Evolutionary conservation across 306 rosid species (phyloP), one percentile per base, ranked within the genome.

Genomic region (Malus orientalis): DNA sequence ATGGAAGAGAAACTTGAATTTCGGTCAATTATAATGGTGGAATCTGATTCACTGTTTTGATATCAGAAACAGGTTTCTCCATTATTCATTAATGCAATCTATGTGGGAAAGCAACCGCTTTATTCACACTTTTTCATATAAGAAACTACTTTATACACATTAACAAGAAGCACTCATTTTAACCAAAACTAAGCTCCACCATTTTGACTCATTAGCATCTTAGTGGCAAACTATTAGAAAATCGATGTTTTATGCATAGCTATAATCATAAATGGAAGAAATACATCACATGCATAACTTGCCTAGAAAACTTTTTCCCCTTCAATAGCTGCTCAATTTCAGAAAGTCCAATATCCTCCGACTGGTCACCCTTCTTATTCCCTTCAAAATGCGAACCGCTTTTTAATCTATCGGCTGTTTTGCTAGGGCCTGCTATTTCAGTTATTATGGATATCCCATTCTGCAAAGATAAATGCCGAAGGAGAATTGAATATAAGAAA

Each of bases 291-390:
- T 33, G 36, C 75, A 62, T 40, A 47, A 76, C 74, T 74, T 74
- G 75, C 91, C 91, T 83, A 6, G 89, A 79, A 88, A 88, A 85
- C 18, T 6, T 79, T 74, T 81, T 85, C 77, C 83, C 87, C 66
- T 73, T 76, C 73, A 88, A 69, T 71, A 86, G 76, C 70, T 78
- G 79, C 42, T 88, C 91, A 49, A 88, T 82, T 70, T 83, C 85
- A 74, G 77, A 70, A 29, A 76, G 58, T 65, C 83, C 75, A 44
- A 23, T 64, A 29, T 74, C 80, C 54, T 78, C 45, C 6, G 76
- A 70, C 22, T 6, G 70, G 72, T 74, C 75, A 8, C 53, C 58
- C 20, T 67, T 40, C 38, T 60, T 63, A n/a, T 76, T 80, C 38
- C 64, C 67, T 49, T 66, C 66, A 70, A 79, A 29, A 32, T 71